Evolutionary conservation across 768 basidiomycete genomes (phyloP), one percentile per base, ranked within the genome.

Genomic region (Pilatotrama ljubarskyi): DNA sequence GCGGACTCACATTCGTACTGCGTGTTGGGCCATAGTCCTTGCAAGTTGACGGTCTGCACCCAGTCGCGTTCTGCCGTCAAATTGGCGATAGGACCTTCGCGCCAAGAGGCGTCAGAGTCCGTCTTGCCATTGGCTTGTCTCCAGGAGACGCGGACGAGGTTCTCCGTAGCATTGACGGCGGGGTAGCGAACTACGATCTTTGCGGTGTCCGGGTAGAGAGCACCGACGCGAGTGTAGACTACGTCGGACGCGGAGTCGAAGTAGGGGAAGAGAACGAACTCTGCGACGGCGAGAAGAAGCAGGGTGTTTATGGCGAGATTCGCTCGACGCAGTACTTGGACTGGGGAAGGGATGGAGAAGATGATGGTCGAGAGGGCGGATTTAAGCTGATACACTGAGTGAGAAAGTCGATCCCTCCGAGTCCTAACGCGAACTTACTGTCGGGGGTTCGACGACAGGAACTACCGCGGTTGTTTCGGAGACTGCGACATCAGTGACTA

Each of bases 121-220:
- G 44, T 35, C 6, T 51, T 40, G 35, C 65, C 61, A n/a, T 70
- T 55, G 20, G 71, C 67, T 38, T 75, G 68, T 24, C 84, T 77
- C 75, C 81, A 88, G 18, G 84, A 65, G n/a, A 79, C 64, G 25
- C 78, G 70, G 37, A 78, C 67, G 32, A 70, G 53, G 35, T 53
- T 60, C 25, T 76, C 67, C 13, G 74, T 73, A 13, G 63, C 65
- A 44, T 78, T 73, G 55, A 58, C 50, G 9, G 70, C 66, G 1
- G 89, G 87, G 67, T 84, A 81, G 38, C 90, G 84, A 24, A 86
- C 80, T 36, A 80, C 73, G 42, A 91, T 76, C 70, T 88, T 91
- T 59, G 76, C 85, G 43, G 76, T 74, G 65, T 85, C 82, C 3
- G 85, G 82, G 63, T 85, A 82, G 56, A 91, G 80, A 2, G 88